phyloP scores from a whole-genome alignment of 805 yeast genomes.

The Sugiyamaella marilandica region DNA sequence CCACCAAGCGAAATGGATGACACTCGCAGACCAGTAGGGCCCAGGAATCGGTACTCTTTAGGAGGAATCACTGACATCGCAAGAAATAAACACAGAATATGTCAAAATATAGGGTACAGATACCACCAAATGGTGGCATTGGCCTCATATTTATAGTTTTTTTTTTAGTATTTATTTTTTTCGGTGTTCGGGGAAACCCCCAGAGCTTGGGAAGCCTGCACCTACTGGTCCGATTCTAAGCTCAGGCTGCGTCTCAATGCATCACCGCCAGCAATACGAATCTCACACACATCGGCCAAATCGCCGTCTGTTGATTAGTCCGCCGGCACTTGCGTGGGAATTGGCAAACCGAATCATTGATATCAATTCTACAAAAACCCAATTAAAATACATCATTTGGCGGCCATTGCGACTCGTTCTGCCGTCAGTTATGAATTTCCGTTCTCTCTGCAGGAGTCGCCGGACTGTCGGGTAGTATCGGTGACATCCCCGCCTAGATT shows the following conservation, averaged over 20 bases:
- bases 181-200: background rate
- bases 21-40: constrained; percentile 31
- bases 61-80: constrained; percentile 13
- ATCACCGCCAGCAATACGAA: background rate
- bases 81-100: background rate
- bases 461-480: too few species aligned
- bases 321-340: too few species aligned
- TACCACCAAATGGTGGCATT: background rate
- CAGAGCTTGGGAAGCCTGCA: too few species aligned
- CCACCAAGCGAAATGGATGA: constrained; percentile 33
- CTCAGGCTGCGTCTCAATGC: too few species aligned
- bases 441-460: too few species aligned
- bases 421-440: too few species aligned
- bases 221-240: too few species aligned
- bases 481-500: too few species aligned
- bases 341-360: too few species aligned
- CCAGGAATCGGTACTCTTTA: constrained; percentile 30
- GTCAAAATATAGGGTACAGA: background rate
- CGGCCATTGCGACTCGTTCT: too few species aligned
- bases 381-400: too few species aligned
- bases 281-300: background rate
- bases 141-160: background rate
- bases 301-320: constrained; percentile 11
- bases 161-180: background rate
- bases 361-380: too few species aligned